These are phyloP conservation scores for Albizia julibrissin DNA, from an alignment of 306 rosid genomes.

Conservation along the genomic window DNA sequence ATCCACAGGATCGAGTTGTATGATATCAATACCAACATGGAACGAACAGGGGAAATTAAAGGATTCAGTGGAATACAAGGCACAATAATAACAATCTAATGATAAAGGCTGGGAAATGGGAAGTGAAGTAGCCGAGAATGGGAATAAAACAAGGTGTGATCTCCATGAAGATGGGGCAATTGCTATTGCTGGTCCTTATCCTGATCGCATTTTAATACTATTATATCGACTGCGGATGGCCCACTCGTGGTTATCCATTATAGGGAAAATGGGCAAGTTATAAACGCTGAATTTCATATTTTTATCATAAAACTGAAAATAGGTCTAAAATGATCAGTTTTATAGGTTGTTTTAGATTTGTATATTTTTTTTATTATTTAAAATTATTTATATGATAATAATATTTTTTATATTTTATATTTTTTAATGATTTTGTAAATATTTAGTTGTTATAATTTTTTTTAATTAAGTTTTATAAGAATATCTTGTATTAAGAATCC, in stretches of 20 bases:
- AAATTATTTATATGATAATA: no score
- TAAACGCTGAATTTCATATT: no score
- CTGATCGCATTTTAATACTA: conserved; percentile 28
- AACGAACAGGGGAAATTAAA: not conserved
- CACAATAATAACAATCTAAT: not conserved
- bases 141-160: not conserved
- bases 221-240: conserved; percentile 30
- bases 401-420: no score
- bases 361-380: no score
- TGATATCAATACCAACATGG: conserved; percentile 16
- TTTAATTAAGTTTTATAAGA: no score
- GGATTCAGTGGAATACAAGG: not conserved
- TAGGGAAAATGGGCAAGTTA: no score
- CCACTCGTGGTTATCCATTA: conserved; percentile 33
- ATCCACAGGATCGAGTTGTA: conserved; percentile 15
- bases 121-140: not conserved
- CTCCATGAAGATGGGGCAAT: conserved; percentile 32
- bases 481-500: no score
- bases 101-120: not conserved
- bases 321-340: no score
- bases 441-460: no score
- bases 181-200: conserved; percentile 43
- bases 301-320: no score
- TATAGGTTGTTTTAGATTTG: no score
- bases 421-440: no score